Conservation (phyloP, 192 early-diverging fungal genomes). For the Chytriomyces hyalinus region DNA sequence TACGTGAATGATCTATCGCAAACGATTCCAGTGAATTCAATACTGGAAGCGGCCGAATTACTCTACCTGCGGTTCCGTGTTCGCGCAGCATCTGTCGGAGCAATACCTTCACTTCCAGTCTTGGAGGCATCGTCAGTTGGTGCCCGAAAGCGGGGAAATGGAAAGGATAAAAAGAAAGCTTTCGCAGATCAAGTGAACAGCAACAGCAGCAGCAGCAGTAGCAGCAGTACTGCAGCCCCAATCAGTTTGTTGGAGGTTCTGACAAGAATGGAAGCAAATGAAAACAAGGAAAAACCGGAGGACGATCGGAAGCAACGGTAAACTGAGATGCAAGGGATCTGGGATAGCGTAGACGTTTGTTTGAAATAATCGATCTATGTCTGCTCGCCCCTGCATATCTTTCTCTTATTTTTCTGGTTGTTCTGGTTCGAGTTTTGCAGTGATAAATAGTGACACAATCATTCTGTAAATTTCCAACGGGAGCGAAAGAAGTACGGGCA, state of each 20-base stretch:
- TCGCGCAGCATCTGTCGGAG: conserved; percentile 44
- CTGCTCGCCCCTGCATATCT: too few species aligned
- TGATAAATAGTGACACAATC: too few species aligned
- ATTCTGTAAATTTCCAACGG: too few species aligned
- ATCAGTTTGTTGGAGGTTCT: neutral
- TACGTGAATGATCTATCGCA: conserved; percentile 85
- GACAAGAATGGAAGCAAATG: neutral
- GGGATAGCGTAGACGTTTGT: too few species aligned
- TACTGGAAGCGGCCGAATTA: conserved; percentile 78
- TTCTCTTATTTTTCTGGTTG: too few species aligned
- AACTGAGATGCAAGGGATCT: neutral
- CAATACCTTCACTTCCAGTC: neutral
- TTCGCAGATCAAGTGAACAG: neutral
- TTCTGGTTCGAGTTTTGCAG: too few species aligned
- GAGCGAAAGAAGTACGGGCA: too few species aligned
- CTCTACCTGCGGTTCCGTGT: conserved; percentile 69
- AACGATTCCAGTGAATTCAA: conserved; percentile 75
- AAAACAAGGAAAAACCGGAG: neutral
- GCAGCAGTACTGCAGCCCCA: neutral
- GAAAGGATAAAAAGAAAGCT: neutral
- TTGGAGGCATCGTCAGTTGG: neutral
- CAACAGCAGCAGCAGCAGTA: neutral
- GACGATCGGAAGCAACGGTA: neutral
- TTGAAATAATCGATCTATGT: too few species aligned
- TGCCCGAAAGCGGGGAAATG: neutral